phyloP scores from a whole-genome alignment of 2,329 filamentous ascomycete genomes.

The Coniochaeta prunicola region DNA sequence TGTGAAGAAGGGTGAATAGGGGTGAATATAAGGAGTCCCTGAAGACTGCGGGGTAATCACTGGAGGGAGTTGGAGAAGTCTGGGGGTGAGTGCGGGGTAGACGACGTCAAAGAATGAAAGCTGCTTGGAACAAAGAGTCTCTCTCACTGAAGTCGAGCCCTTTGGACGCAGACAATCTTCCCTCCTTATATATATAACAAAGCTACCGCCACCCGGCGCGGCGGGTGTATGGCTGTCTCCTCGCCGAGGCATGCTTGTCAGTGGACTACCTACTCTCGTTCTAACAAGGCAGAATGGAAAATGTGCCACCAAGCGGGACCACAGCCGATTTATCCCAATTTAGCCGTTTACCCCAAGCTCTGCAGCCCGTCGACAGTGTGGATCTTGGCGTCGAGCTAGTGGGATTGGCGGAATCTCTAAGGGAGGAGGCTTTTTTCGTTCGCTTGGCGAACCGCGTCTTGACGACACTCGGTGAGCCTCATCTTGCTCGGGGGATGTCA shows the following conservation, averaged over 20 bases:
- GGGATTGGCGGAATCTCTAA: not conserved
- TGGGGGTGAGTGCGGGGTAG: not conserved
- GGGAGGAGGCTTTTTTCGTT: too few relatives aligned
- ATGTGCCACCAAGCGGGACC: not conserved
- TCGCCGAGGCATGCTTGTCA: not conserved
- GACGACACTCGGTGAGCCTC: too few relatives aligned
- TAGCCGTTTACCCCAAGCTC: conserved; percentile 2
- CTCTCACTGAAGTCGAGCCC: not conserved
- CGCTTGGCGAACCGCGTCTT: too few relatives aligned
- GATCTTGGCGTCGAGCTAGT: not conserved
- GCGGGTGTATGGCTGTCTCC: not conserved
- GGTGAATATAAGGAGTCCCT: not conserved
- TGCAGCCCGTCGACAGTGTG: not conserved
- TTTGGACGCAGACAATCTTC: not conserved
- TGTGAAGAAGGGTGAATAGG: conserved; percentile 5
- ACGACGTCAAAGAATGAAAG: not conserved
- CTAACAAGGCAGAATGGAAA: not conserved
- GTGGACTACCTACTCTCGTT: not conserved
- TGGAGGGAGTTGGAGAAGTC: not conserved
- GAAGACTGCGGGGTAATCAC: not conserved
- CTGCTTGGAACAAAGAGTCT: too few relatives aligned
- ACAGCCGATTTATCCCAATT: conserved; percentile 4
- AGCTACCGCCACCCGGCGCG: not conserved
- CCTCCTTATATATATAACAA: not conserved
- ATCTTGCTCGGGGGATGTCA: too few relatives aligned